Percentiles rank a stretch among this genome's conserved stretches.
phyloP scores from a whole-genome alignment of 208 protist species.

The Polymyxa betae region DNA sequence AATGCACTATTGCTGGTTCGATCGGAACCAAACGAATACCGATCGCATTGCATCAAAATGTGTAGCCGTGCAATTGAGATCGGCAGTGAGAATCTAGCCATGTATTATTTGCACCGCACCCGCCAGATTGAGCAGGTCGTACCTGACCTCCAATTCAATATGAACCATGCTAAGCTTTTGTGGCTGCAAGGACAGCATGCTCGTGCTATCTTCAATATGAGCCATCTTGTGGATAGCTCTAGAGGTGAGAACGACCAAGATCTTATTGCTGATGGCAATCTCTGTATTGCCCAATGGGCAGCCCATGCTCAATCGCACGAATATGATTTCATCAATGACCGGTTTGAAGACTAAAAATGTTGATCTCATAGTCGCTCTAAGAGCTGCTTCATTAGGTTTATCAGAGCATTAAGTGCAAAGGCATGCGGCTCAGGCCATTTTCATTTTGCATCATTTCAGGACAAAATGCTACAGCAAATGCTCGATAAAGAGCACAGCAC shows the following conservation, averaged over 20 bases:
- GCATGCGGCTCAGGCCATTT: too few species aligned
- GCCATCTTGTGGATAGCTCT: neutral
- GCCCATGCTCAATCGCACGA: neutral
- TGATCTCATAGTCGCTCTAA: too few species aligned
- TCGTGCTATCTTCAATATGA: neutral
- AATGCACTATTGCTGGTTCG: too few species aligned
- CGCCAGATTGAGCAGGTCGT: too few species aligned
- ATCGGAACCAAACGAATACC: too few species aligned
- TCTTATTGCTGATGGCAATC: neutral
- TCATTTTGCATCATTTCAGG: constrained; percentile 8
- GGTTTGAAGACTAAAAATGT: too few species aligned
- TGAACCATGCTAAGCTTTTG: constrained; percentile 19
- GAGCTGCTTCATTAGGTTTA: too few species aligned
- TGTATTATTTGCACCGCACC: neutral
- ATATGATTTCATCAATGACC: neutral
- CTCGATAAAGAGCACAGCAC: neutral
- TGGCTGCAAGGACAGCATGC: neutral
- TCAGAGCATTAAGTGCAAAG: too few species aligned
- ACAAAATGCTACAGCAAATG: neutral
- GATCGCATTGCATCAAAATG: neutral
- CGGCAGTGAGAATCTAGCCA: neutral
- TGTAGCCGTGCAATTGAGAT: neutral
- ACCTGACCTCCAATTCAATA: neutral
- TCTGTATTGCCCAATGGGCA: neutral
- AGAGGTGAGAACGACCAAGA: neutral